Evolutionary conservation across 176 grass and related monocot species (phyloP).

Genomic region (Melocanna baccifera): DNA sequence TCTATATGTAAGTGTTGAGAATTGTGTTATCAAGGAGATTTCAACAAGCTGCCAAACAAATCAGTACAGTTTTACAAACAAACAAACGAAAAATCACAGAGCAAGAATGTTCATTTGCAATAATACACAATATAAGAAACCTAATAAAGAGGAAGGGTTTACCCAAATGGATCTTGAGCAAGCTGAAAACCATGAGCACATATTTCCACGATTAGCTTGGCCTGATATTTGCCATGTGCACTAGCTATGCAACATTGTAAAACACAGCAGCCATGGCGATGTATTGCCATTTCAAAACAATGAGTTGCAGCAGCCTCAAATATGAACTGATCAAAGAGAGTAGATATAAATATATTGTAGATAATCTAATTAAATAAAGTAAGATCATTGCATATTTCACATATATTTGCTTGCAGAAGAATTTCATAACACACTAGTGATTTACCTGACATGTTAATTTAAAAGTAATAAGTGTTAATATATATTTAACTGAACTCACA

Average conservation of each 20-base stretch:
- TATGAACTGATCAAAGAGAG: constrained; percentile 58
- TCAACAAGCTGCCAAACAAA: too few relatives aligned
- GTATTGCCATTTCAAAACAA: constrained; percentile 69
- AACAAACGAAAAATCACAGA: too few relatives aligned
- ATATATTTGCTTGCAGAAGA: not conserved
- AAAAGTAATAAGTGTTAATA: not conserved
- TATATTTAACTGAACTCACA: not conserved
- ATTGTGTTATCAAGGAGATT: too few relatives aligned
- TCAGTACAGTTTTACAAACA: too few relatives aligned
- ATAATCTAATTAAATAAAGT: not conserved
- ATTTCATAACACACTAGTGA: not conserved
- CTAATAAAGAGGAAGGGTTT: constrained; percentile 35
- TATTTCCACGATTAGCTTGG: constrained; percentile 63
- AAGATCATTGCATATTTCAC: not conserved
- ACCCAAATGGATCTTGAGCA: constrained; percentile 85
- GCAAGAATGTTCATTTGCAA: too few relatives aligned
- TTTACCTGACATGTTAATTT: not conserved
- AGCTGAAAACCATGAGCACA: constrained; percentile 61
- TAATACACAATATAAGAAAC: too few relatives aligned
- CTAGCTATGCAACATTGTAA: constrained; percentile 73
- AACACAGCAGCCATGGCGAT: constrained; percentile 85
- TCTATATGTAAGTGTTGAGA: too few relatives aligned
- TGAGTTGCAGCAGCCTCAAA: constrained; percentile 67
- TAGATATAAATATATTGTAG: not conserved
- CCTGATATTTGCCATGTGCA: constrained; percentile 49